These are phyloP conservation scores for Verticillium isaacii DNA, from an alignment of 2,329 filamentous ascomycete genomes.

Conservation along the genomic window DNA sequence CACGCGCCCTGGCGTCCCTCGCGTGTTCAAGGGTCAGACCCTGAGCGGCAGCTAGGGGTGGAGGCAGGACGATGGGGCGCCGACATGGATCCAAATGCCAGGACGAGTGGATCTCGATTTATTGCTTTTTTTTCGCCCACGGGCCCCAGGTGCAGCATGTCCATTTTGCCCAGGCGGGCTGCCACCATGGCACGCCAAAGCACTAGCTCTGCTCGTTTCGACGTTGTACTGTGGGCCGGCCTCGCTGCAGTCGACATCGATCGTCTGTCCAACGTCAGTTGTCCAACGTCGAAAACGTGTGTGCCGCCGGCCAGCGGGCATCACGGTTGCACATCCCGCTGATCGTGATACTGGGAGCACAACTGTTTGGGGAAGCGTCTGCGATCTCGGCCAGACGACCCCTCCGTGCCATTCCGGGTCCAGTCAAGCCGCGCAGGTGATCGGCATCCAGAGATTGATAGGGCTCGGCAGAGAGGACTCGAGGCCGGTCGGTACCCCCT, in stretches of 20 bases:
- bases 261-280: background rate
- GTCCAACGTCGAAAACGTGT: background rate
- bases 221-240: background rate
- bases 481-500: background rate
- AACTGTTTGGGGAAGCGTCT: background rate
- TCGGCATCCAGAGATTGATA: constrained; percentile 3
- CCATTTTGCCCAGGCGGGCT: background rate
- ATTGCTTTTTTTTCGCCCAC: constrained; percentile 1
- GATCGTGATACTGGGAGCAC: background rate
- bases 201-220: background rate
- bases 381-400: background rate
- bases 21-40: background rate
- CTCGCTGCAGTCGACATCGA: background rate
- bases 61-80: background rate
- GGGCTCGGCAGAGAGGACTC: constrained; percentile 1
- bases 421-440: background rate
- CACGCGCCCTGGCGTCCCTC: background rate
- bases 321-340: background rate
- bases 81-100: background rate
- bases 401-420: background rate
- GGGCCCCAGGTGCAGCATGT: background rate
- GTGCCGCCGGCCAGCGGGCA: background rate
- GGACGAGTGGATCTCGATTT: constrained; percentile 3
- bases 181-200: background rate
- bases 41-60: constrained; percentile 3